Evolutionary conservation across 78 protist species (phyloP), one percentile per base, ranked within the genome.

Genomic region (slime mould (Dictyostelium discoideum)): DNA sequence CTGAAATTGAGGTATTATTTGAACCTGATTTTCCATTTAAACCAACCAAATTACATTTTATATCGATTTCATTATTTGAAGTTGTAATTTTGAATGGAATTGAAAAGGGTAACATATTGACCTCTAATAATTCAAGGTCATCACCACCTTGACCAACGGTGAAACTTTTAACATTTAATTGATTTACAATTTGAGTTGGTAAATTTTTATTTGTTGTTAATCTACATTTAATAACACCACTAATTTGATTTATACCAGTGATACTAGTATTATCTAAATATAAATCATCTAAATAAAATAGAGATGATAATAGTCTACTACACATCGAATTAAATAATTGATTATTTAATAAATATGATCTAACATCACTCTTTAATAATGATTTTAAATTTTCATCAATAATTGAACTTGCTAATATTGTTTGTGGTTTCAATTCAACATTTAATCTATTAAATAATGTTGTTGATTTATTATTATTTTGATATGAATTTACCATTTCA

Each of bases 1-100:
- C 85, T 0, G 85, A 81, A n/a, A 81, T 81, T 16, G 85, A 81
- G 5, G 85, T 81, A 48, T 48, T 48, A 48, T 81, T 81, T 42
- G 24, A 16, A 10, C 39, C 39, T 26, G 39, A 22, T 79, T 18
- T 79, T 20, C 46, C 22, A 48, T 81, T 81, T 10, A 40, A 16
- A 81, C 72, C 57, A 40, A 40, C 26, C 18, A 81, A 26, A 40
- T 42, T 48, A 81, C 85, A 81, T 81, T 81, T 81, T 24, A 81
- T 81, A 48, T 81, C 85, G 18, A 78, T 42, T 78, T 37, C 60
- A 42, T 78, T 37, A n/a, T 37, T 78, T 40, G 60, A 16, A 11
- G 81, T 37, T 11, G 81, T 74, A 7, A 29, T 32, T 74, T 74
- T 74, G 22, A 74, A 74, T 37, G 81, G 81, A 14, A 74, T 74